phyloP scores from a whole-genome alignment of 129 eudicot species.

The Helianthus tuberosus region DNA sequence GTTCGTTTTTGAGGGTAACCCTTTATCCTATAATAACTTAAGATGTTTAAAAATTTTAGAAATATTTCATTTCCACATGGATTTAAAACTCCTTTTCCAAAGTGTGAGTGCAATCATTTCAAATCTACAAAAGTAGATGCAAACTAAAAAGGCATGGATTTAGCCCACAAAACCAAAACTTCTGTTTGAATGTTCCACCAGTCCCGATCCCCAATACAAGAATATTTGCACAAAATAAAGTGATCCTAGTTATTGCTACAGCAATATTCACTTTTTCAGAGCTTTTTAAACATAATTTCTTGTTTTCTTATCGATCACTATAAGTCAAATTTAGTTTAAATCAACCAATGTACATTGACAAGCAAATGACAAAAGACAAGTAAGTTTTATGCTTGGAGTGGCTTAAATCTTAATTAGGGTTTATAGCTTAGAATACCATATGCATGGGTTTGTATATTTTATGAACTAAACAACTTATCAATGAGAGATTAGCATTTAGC shows the following conservation, averaged over 20 bases:
- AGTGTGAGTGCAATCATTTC: constrained; percentile 33
- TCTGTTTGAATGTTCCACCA: constrained; percentile 42
- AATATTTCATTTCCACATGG: not conserved
- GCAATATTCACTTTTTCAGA: constrained; percentile 17
- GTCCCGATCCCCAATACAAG: constrained; percentile 34
- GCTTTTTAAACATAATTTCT: not conserved
- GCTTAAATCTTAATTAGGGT: not conserved
- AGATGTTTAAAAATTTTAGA: too few species aligned
- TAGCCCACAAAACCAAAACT: constrained; percentile 41
- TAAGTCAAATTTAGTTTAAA: not conserved
- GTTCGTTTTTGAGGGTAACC: too few species aligned
- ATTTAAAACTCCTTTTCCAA: constrained; percentile 25
- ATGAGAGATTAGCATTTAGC: not conserved
- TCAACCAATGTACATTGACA: not conserved
- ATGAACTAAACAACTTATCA: not conserved
- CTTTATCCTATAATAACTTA: too few species aligned
- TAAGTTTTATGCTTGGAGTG: not conserved
- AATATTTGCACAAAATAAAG: constrained; percentile 26
- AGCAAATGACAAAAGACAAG: not conserved
- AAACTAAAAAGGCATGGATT: constrained; percentile 34
- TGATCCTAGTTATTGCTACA: constrained; percentile 19
- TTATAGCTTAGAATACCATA: not conserved
- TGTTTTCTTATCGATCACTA: not conserved
- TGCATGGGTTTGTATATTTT: not conserved
- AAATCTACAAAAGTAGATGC: constrained; percentile 38